Conservation (phyloP, 2,329 filamentous ascomycete genomes). For the Aspergillus proliferans region DNA sequence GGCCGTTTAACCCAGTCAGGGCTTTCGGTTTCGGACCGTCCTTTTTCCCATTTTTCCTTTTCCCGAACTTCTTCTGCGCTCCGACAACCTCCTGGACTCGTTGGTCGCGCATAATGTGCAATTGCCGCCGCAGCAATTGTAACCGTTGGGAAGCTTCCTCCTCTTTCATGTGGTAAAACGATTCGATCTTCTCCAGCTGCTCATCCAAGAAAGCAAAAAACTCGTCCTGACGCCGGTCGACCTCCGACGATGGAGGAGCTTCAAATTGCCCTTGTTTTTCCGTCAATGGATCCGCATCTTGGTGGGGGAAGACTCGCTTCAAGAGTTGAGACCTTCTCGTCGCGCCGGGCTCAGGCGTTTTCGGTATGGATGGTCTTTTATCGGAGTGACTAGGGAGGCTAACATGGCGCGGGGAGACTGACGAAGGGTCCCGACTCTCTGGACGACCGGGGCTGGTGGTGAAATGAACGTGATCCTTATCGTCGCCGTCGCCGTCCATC, state of each 20-base stretch:
- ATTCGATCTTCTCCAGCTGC: constrained; percentile 85
- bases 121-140: constrained; percentile 66
- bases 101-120: constrained; percentile 87
- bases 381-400: constrained; percentile 10
- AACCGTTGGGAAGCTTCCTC: constrained; percentile 72
- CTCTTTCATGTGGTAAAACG: constrained; percentile 84
- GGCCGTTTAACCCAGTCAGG: constrained; percentile 20
- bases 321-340: constrained; percentile 27
- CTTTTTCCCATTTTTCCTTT: constrained; percentile 16
- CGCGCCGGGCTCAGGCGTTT: constrained; percentile 1
- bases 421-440: constrained; percentile 7
- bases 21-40: constrained; percentile 17
- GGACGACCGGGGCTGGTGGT: not conserved
- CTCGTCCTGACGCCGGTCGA: constrained; percentile 70
- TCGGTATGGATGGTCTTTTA: constrained; percentile 11
- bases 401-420: not conserved
- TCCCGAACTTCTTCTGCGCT: constrained; percentile 31
- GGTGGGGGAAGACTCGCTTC: constrained; percentile 35
- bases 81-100: constrained; percentile 65
- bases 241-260: constrained; percentile 48
- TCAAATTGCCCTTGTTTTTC: constrained; percentile 48
- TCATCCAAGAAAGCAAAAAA: constrained; percentile 80
- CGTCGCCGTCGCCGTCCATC: not conserved
- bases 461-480: constrained; percentile 4
- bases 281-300: constrained; percentile 34